Percentiles rank a stretch among this genome's conserved stretches.
Conservation (phyloP, 352 stramenopile genomes). For the Phytophthora uliginosa region DNA sequence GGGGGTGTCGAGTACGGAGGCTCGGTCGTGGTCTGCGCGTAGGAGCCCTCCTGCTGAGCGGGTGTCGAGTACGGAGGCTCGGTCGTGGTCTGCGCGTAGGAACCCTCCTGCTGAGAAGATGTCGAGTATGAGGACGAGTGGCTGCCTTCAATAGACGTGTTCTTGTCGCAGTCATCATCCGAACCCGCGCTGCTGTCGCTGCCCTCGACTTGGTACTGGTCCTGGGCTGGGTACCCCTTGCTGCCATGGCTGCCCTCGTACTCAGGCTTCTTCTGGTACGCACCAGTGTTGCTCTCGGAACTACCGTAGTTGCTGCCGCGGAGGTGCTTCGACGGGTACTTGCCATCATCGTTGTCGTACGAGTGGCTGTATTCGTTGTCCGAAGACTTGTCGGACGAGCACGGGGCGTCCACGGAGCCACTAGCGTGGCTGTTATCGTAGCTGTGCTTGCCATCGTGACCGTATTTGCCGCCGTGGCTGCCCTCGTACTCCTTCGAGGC, state of each 20-base stretch:
- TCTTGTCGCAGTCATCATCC: slow-evolving; percentile 4
- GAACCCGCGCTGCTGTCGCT: slow-evolving; percentile 10
- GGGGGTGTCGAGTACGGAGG: background rate
- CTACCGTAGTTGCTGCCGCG: slow-evolving; percentile 27
- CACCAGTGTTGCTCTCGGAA: background rate
- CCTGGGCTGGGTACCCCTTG: slow-evolving; percentile 3
- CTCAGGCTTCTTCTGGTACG: slow-evolving; percentile 15
- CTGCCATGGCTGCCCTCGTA: slow-evolving; percentile 11
- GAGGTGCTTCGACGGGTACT: slow-evolving; percentile 29
- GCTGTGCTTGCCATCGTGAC: background rate
- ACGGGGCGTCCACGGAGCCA: slow-evolving; percentile 14
- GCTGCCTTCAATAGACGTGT: background rate
- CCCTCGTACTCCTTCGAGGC: background rate
- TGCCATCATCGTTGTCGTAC: slow-evolving; percentile 5
- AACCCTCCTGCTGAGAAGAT: background rate
- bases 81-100: slow-evolving; percentile 1
- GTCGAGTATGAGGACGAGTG: background rate
- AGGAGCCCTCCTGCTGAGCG: background rate
- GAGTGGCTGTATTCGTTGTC: slow-evolving; percentile 5
- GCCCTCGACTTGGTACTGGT: slow-evolving; percentile 7
- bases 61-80: background rate
- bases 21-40: background rate
- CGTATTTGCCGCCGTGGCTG: background rate
- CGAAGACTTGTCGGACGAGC: slow-evolving; percentile 20
- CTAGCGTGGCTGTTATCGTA: slow-evolving; percentile 13